Evolutionary conservation across 2,329 filamentous ascomycete genomes (phyloP).

Genomic region (Ceratocystis diversiconidia): DNA sequence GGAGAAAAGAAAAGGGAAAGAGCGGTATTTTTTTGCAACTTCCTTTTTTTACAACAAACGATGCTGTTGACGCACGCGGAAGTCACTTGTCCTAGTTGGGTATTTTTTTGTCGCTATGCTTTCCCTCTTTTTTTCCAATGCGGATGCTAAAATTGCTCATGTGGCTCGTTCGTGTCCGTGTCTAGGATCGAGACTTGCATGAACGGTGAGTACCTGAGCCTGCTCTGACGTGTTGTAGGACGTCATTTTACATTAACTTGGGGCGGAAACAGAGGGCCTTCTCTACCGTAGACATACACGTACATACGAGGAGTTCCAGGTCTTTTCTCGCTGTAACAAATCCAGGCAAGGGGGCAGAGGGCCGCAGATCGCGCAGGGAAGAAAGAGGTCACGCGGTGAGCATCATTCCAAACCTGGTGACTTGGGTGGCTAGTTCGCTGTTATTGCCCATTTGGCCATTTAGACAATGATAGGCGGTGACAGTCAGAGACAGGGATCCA

Average conservation of each 20-base stretch:
- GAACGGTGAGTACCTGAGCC: neutral
- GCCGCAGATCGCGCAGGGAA: neutral
- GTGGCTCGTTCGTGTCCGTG: slow-evolving; percentile 1
- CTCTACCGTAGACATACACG: neutral
- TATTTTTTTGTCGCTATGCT: neutral
- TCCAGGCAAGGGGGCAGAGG: neutral
- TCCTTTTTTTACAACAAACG: too few relatives aligned
- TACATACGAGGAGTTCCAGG: neutral
- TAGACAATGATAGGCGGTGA: slow-evolving; percentile 6
- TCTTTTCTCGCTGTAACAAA: neutral
- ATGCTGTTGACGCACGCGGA: too few relatives aligned
- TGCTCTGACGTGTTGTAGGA: neutral
- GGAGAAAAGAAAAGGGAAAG: too few relatives aligned
- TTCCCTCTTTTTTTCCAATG: neutral
- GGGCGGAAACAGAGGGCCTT: neutral
- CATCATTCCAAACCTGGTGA: neutral
- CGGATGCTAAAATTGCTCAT: slow-evolving; percentile 3
- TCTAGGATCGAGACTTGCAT: neutral
- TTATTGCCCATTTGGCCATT: neutral
- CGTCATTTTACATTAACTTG: neutral
- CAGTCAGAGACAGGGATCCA: neutral
- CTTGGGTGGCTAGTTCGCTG: neutral
- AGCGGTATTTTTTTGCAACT: too few relatives aligned
- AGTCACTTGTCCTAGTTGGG: too few relatives aligned
- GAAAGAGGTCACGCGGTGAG: slow-evolving; percentile 1